phyloP scores from a whole-genome alignment of 129 eudicot species.

The Flaveria bidentis region DNA sequence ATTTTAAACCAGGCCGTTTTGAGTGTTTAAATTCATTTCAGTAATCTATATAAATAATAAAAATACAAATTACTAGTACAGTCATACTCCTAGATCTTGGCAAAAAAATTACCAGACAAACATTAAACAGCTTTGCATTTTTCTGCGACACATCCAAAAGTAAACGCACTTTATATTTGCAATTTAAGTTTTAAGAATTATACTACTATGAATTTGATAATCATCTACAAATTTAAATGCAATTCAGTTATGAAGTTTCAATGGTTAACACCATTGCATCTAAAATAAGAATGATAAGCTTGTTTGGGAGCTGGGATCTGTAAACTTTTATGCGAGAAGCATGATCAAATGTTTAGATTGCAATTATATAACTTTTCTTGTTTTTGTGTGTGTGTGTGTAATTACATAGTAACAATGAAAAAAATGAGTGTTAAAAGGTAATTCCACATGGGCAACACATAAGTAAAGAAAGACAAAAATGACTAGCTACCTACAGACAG shows the following conservation, averaged over 20 bases:
- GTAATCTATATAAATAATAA: neutral
- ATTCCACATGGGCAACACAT: neutral
- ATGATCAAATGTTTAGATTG: neutral
- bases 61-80: neutral
- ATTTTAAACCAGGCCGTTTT: neutral
- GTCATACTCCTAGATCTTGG: neutral
- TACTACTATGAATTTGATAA: neutral
- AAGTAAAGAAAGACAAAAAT: neutral
- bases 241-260: neutral
- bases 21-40: neutral
- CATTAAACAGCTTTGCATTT: conserved; percentile 2
- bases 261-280: neutral
- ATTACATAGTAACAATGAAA: neutral
- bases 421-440: neutral
- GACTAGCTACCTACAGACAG: neutral
- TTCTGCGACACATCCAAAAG: neutral
- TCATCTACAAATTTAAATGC: neutral
- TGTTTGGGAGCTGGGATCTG: neutral
- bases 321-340: neutral
- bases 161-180: neutral
- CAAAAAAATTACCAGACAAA: neutral
- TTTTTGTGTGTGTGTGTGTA: neutral
- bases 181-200: neutral
- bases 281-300: neutral
- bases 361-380: neutral